phyloP scores from a whole-genome alignment of 306 rosid species.

The Vigna trinervia region DNA sequence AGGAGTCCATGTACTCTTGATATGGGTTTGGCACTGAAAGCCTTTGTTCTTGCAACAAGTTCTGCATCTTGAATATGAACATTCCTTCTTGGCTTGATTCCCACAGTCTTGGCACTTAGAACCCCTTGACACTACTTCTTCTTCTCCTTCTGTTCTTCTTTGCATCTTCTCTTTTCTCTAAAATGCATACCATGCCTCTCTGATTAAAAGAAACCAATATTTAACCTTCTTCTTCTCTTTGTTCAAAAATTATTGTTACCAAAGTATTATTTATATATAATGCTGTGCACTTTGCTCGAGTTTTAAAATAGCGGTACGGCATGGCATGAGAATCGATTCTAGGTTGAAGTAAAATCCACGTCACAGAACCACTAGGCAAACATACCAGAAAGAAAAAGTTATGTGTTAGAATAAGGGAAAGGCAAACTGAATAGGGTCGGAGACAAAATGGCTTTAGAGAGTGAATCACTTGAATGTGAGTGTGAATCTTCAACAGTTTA shows the following conservation, averaged over 20 bases:
- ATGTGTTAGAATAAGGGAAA: background rate
- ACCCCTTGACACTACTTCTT: conserved; percentile 34
- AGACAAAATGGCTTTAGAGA: background rate
- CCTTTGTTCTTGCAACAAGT: conserved; percentile 77
- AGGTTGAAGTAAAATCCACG: conserved; percentile 36
- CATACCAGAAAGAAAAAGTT: background rate
- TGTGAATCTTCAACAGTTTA: conserved; percentile 14
- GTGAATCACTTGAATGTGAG: background rate
- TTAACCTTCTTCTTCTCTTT: background rate
- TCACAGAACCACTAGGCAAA: conserved; percentile 2
- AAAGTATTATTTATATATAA: background rate
- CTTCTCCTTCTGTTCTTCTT: conserved; percentile 15
- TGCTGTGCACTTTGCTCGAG: conserved; percentile 9
- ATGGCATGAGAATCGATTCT: conserved; percentile 43
- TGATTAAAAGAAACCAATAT: conserved; percentile 4
- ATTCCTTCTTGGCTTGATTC: conserved; percentile 77
- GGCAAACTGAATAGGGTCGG: background rate
- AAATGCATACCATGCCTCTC: no score
- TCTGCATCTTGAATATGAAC: conserved; percentile 67
- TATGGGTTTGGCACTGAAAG: conserved; percentile 68
- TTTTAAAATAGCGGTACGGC: conserved; percentile 20
- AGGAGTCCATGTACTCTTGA: conserved; percentile 78
- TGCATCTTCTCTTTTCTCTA: conserved; percentile 39
- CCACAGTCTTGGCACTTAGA: conserved; percentile 76
- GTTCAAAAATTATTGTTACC: background rate